Evolutionary conservation across 352 stramenopile genomes (phyloP), one percentile per base, ranked within the genome.

Genomic region (Globisporangium polare): DNA sequence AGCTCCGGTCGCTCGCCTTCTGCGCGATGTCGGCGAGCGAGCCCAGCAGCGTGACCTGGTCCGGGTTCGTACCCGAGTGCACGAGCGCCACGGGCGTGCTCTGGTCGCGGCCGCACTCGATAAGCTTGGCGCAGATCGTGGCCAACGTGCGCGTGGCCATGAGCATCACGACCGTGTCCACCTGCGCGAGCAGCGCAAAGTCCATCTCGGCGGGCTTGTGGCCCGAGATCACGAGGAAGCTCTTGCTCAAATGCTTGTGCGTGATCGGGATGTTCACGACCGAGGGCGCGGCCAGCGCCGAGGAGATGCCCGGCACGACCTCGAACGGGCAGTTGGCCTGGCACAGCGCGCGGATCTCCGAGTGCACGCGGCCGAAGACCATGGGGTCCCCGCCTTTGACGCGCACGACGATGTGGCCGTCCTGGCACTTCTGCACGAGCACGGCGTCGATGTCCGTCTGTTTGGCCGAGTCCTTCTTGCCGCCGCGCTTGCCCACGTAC

Each of bases 91-190:
- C 78, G 1, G 76, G 80, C 17, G 80, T 88, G 22, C 75, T 60
- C 12, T 51, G 27, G 0, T 65, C 52, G 41, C 69, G 78, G 6
- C 77, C 81, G 27, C 53, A 69, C 43, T 70, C 74, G 22, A 87
- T 61, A 29, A 90, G 69, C 41, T 69, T 68, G 5, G 68, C 37
- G 50, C 74, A 80, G 41, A 88, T 83, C 41, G 58, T 68, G 5
- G 33, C 57, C 45, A 89, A 72, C 27, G 82, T 91, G 37, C 82
- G 65, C 97, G 91, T 72, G 89, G 94, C 26, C 86, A 90, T 13
- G 92, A 93, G 8, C 97, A 98, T 74, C 81, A 95, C 33, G 90
- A 92, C 33, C 86, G 94, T 51, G 81, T 98, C 31, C 88, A 98
- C 70, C 86, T 97, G 79, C 74, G 90, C 8, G 89, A 98, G 67